Base-by-base conservation (phyloP, 257 asterid species). In the Solanum bukasovii region DNA sequence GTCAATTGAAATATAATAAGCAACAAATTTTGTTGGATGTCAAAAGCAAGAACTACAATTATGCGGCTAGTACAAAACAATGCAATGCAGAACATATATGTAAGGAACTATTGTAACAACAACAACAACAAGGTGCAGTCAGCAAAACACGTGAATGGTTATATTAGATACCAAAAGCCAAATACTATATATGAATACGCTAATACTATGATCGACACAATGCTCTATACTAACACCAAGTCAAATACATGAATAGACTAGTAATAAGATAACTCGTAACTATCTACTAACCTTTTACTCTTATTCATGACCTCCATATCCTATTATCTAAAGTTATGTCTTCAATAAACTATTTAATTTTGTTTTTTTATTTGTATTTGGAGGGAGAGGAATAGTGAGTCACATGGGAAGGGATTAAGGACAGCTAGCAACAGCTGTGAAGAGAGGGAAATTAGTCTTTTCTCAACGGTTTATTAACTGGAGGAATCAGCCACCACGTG, bases 361-460 rank as follows among this genome's bases (percentile, higher is more conserved):
- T 77, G n/a, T 40, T 40, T 77, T 42, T 29, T 4, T n/a, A 38
- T 77, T 38, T 84, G 75, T n/a, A 75, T 87, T 88, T 86, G 89
- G 93, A 88, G 93, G 90, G 90, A 49, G 40, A 65, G 87, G 67
- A 61, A 88, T 88, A 42, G 38, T 14, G n/a, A 21, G 87, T 84
- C 94, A 93, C 94, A 91, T 91, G 95, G 94, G 92, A 83, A 25
- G 34, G 88, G 91, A 90, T 83, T 85, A 75, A 40, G 91, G 91
- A 93, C 98, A 94, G 96, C 97, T 94, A 92, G 98, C 97, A 89
- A 95, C 97, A 93, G 96, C 98, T 94, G 95, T 92, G 77, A 35
- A 68, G 87, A 75, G 81, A 87, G 88, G 56, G 83, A 79, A 87
- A 61, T 88, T n/a, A 85, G 40, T 34, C 29, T 67, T 65, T 61